Conservation (phyloP, 2,329 filamentous ascomycete genomes). For the Epichloe hybrida region DNA sequence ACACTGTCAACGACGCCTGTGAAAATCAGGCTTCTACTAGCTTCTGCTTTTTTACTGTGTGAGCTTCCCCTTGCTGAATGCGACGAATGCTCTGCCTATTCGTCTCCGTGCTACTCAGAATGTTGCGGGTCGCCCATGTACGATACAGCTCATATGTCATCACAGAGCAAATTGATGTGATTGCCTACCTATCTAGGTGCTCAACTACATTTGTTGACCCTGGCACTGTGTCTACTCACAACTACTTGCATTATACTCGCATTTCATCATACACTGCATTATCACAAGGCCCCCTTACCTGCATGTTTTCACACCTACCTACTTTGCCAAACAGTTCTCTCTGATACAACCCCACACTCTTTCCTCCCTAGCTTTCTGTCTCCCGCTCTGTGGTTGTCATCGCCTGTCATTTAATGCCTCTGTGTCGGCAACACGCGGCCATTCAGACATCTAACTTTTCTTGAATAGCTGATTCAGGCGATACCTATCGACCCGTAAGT, state of each 20-base stretch:
- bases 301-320: conserved; percentile 3
- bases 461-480: conserved; percentile 43
- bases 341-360: conserved; percentile 12
- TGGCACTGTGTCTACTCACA: background rate
- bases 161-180: conserved; percentile 1
- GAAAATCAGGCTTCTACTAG: background rate
- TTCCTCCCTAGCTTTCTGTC: conserved; percentile 8
- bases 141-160: background rate
- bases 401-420: background rate
- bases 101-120: background rate
- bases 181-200: background rate
- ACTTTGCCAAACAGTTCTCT: conserved; percentile 5
- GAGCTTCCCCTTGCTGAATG: background rate
- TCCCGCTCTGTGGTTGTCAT: conserved; percentile 1
- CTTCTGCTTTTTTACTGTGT: background rate
- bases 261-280: conserved; percentile 6
- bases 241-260: conserved; percentile 1
- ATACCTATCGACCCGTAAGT: conserved; percentile 49
- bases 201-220: background rate
- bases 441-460: conserved; percentile 26
- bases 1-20: background rate
- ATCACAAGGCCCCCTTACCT: conserved; percentile 5
- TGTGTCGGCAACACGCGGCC: background rate
- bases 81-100: background rate
- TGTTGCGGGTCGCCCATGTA: background rate